A percentile compares a stretch with the other conserved stretches of the same genome.
Conservation (phyloP, 805 yeast species). For the Cyberlindnera mrakii region DNA sequence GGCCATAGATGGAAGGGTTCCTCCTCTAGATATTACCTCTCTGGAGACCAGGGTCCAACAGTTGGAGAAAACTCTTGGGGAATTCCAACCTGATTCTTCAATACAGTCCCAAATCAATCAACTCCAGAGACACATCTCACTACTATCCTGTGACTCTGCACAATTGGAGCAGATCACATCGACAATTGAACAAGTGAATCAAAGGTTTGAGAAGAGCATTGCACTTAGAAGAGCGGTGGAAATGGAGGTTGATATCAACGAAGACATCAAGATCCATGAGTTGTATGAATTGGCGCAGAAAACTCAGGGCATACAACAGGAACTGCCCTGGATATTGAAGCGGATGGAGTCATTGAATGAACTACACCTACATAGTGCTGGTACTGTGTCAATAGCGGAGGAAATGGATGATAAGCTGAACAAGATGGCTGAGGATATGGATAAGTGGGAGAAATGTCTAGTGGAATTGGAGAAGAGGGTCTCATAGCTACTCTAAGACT, state of each 20-base stretch:
- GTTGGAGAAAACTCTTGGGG: conserved; percentile 18
- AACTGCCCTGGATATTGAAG: conserved; percentile 23
- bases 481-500: background rate
- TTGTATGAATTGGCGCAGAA: conserved; percentile 17
- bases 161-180: conserved; percentile 15
- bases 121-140: conserved; percentile 23
- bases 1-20: background rate
- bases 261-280: conserved; percentile 22
- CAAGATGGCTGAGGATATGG: conserved; percentile 19
- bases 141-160: conserved; percentile 23
- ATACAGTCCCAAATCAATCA: conserved; percentile 25
- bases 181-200: conserved; percentile 21
- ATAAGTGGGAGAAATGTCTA: conserved; percentile 24
- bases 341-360: conserved; percentile 23
- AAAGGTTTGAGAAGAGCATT: conserved; percentile 23
- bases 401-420: conserved; percentile 16
- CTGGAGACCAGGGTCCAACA: conserved; percentile 11
- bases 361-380: conserved; percentile 17
- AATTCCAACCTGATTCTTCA: conserved; percentile 10
- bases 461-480: conserved; percentile 19
- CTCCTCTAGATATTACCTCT: background rate
- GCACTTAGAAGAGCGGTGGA: conserved; percentile 18
- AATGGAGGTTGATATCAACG: conserved; percentile 13
- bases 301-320: conserved; percentile 14
- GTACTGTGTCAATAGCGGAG: conserved; percentile 15